These are phyloP conservation scores for Lathyrus tuberosus DNA, from an alignment of 306 rosid genomes.

Conservation along the genomic window DNA sequence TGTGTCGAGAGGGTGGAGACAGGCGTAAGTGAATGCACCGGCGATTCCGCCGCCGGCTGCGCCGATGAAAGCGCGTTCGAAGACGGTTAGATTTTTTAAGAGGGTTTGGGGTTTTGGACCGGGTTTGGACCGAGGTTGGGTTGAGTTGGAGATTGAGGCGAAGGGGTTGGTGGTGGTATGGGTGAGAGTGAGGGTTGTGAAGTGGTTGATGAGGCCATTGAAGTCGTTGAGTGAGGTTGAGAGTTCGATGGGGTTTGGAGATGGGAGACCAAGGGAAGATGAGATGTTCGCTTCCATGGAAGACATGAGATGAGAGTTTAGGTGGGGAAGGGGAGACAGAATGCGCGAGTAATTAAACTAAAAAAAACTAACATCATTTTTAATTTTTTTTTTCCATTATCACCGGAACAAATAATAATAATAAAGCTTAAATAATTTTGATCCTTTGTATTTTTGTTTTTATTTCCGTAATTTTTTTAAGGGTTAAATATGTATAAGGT, in stretches of 20 bases:
- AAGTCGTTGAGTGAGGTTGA: conserved; percentile 46
- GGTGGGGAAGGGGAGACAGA: not conserved
- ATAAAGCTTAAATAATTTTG: too few relatives aligned
- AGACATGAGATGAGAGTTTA: not conserved
- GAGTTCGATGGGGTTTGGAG: conserved; percentile 41
- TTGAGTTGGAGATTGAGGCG: conserved; percentile 50
- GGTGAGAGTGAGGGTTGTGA: conserved; percentile 29
- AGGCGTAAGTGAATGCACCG: conserved; percentile 94
- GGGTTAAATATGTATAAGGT: too few relatives aligned
- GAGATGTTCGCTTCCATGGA: conserved; percentile 75
- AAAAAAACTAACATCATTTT: too few relatives aligned
- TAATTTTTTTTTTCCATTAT: too few relatives aligned
- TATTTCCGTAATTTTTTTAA: too few relatives aligned
- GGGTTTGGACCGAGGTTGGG: conserved; percentile 23
- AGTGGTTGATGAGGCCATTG: conserved; percentile 47
- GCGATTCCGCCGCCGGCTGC: conserved; percentile 87
- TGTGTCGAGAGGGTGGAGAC: conserved; percentile 86
- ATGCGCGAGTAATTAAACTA: not conserved
- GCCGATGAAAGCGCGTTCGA: conserved; percentile 87
- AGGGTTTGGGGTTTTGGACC: conserved; percentile 46
- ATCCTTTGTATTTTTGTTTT: too few relatives aligned
- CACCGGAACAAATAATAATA: too few relatives aligned
- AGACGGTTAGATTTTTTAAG: conserved; percentile 59
- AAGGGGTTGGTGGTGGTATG: conserved; percentile 34
- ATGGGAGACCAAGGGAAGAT: conserved; percentile 69